Base-by-base conservation (phyloP, 2,329 filamentous ascomycete species). In the Apiospora saccharicola region DNA sequence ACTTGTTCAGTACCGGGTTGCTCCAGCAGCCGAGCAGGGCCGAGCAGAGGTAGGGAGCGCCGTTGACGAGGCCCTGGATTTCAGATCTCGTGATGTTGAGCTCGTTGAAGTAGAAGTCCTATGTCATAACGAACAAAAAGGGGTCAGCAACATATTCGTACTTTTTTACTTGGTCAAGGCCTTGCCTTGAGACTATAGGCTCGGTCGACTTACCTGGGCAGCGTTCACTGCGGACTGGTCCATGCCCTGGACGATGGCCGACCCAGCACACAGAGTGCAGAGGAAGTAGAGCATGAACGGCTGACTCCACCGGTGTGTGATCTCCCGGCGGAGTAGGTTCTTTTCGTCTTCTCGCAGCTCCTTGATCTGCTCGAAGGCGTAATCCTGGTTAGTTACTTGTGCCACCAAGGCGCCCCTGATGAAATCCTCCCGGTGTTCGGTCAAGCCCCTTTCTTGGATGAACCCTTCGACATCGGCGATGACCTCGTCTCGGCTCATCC, bases 21-120 rank as follows among this genome's bases (percentile, higher is more conserved):
- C 91, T 83, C 92, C 92, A 94, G 80, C 90, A 94, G 16, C 92
- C 91, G 70, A 93, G 81, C 64, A 93, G 81, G 1, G 91, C 89
- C 73, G 90, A 93, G 81, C 90, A 90, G 41, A 93, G 85, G 76
- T 91, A 90, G 0, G 89, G 89, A 0, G 86, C 86, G 24, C 75
- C 85, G 78, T 93, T 93, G 46, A 88, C 83, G 7, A 92, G 85
- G 14, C 90, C 91, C 12, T 87, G 80, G 2, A 92, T 81, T 89
- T 90, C 90, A 69, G 79, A 83, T 72, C 82, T 79, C 10, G 22
- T 84, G 71, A 93, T 91, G 34, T 87, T 87, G 72, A 93, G 91
- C 71, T 90, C 85, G 3, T 81, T 77, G 68, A 86, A 85, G 78
- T 91, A 93, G 78, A 91, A 91, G 47, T 57, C 47, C 68, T 70